These are phyloP conservation scores for Exophiala lecanii-corni DNA, from an alignment of 2,329 filamentous ascomycete species.

Conservation along the genomic window DNA sequence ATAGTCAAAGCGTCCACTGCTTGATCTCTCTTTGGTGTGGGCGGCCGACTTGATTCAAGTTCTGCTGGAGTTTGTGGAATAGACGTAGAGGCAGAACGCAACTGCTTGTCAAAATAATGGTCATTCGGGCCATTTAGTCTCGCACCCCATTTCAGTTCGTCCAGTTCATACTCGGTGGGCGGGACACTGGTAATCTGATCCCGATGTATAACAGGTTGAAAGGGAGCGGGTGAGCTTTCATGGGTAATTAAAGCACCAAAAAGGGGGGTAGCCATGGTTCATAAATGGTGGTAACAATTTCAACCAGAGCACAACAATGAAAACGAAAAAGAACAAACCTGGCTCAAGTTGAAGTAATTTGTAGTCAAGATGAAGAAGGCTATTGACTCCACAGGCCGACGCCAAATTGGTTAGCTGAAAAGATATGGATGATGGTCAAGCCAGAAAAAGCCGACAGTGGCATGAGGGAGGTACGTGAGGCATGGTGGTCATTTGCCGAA, in stretches of 20 bases:
- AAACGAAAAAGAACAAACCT: no score
- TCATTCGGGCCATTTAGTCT: slow-evolving; percentile 17
- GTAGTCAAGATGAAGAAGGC: no score
- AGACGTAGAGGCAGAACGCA: slow-evolving; percentile 5
- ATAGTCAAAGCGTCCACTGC: slow-evolving; percentile 24
- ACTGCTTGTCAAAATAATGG: background rate
- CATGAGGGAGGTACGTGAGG: no score
- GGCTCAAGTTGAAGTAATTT: no score
- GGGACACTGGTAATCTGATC: slow-evolving; percentile 25
- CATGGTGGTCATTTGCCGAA: no score
- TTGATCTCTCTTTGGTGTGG: slow-evolving; percentile 21
- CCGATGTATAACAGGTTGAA: slow-evolving; percentile 34
- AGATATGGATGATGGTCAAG: no score
- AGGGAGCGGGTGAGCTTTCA: slow-evolving; percentile 34
- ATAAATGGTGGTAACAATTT: no score
- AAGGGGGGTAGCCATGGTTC: slow-evolving; percentile 34
- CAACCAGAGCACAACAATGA: no score
- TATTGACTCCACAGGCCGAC: no score
- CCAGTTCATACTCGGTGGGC: slow-evolving; percentile 20
- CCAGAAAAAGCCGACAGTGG: no score
- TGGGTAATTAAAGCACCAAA: slow-evolving; percentile 42
- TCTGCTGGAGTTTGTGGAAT: slow-evolving; percentile 16
- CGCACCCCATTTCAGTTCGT: slow-evolving; percentile 22
- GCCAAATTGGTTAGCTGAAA: no score
- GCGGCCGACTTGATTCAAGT: slow-evolving; percentile 27